Percentiles rank a stretch among this genome's conserved stretches.
These are phyloP conservation scores for Exophiala sp. DNA, from an alignment of 2,329 filamentous ascomycete genomes.

Conservation along the genomic window DNA sequence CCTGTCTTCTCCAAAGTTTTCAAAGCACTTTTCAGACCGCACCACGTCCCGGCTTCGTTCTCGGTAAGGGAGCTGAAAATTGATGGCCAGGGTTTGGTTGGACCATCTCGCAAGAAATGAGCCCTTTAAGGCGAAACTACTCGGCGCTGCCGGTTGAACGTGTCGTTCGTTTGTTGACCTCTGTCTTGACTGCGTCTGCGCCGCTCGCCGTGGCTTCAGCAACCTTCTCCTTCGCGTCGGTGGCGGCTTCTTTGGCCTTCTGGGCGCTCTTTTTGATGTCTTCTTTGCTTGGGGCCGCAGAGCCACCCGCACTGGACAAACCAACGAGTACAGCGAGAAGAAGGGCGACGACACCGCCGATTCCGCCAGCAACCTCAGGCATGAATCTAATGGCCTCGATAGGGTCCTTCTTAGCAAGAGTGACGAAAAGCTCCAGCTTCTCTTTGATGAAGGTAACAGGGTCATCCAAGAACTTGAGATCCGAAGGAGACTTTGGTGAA, in stretches of 20 bases:
- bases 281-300: conserved; percentile 63
- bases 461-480: conserved; percentile 85
- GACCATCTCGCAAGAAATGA: not conserved
- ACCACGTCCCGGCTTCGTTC: too few relatives aligned
- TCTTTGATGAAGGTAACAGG: conserved; percentile 81
- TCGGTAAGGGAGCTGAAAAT: too few relatives aligned
- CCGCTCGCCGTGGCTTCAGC: conserved; percentile 56
- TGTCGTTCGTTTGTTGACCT: conserved; percentile 57
- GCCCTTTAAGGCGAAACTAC: too few relatives aligned
- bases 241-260: conserved; percentile 56
- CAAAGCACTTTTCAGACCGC: not conserved
- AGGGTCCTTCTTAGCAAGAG: conserved; percentile 75
- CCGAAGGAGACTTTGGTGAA: conserved; percentile 61
- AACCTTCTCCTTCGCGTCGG: conserved; percentile 58
- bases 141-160: conserved; percentile 34
- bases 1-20: not conserved
- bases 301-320: conserved; percentile 57
- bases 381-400: conserved; percentile 80
- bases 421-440: conserved; percentile 88
- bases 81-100: too few relatives aligned
- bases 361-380: conserved; percentile 79
- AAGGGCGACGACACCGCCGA: conserved; percentile 64
- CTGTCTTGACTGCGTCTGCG: conserved; percentile 69
- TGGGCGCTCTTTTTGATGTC: conserved; percentile 67
- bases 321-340: conserved; percentile 65